Evolutionary conservation across 2,329 filamentous ascomycete genomes (phyloP).

Genomic region (Cladosporium cucumerinum): DNA sequence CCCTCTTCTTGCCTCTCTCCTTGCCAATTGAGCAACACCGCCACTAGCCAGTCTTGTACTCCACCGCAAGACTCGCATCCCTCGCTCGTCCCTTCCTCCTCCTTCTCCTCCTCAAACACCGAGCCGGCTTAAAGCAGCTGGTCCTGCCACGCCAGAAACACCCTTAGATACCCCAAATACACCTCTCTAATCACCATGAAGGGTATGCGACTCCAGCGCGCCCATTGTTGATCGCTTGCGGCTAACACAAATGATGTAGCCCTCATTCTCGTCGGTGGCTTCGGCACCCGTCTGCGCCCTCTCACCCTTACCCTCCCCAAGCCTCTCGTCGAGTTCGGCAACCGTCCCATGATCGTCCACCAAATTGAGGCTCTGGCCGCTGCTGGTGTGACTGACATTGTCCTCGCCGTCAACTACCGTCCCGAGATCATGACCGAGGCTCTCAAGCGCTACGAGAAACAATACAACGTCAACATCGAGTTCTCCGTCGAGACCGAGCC

Average conservation of each 20-base stretch:
- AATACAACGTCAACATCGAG: constrained; percentile 91
- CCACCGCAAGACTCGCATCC: constrained; percentile 32
- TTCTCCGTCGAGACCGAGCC: constrained; percentile 97
- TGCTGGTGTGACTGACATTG: constrained; percentile 94
- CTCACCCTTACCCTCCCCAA: constrained; percentile 96
- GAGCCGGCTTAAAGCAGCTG: constrained; percentile 14
- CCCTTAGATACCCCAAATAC: constrained; percentile 16
- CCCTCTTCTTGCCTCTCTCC: neutral
- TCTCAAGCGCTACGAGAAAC: constrained; percentile 87
- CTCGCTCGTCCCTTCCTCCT: constrained; percentile 9
- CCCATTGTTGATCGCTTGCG: constrained; percentile 13
- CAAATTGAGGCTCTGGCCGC: constrained; percentile 93
- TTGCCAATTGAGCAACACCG: neutral
- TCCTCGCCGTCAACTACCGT: constrained; percentile 97
- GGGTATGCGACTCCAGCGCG: constrained; percentile 28
- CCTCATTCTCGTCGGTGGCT: constrained; percentile 98
- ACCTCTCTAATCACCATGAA: constrained; percentile 39
- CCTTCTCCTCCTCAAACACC: constrained; percentile 9
- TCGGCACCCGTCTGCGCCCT: constrained; percentile 95
- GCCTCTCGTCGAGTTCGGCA: constrained; percentile 95
- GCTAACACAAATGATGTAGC: constrained; percentile 50
- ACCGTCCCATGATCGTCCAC: constrained; percentile 99
- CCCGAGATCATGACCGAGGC: constrained; percentile 96
- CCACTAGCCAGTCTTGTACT: constrained; percentile 31
- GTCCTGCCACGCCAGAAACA: constrained; percentile 9